Percentiles rank a stretch among this genome's conserved stretches.
Conservation (phyloP, 139 green algal genomes). For the Tetradesmus obliquus region DNA sequence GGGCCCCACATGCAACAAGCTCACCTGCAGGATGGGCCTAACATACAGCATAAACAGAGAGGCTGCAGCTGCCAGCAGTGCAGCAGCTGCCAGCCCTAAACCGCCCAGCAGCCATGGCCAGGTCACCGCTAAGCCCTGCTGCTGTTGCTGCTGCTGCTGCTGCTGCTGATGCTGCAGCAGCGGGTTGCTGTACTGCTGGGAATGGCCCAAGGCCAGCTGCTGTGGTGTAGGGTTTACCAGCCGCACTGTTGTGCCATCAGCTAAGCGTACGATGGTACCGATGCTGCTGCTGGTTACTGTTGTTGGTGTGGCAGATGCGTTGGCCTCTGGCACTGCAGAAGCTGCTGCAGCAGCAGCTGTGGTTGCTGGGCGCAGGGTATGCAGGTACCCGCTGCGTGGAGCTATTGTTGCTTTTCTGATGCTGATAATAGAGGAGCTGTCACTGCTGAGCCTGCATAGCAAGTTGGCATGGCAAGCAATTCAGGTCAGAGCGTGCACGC, state of each 20-base stretch:
- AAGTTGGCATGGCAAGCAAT: not conserved
- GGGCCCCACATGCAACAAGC: not conserved
- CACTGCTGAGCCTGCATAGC: not conserved
- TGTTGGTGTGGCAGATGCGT: not conserved
- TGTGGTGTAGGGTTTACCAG: conserved; percentile 17
- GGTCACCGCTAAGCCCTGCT: not conserved
- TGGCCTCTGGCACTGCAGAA: not conserved
- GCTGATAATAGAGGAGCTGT: not conserved
- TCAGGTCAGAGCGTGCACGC: no score
- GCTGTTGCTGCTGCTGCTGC: not conserved
- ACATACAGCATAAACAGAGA: conserved; percentile 32
- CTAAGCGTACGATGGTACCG: not conserved
- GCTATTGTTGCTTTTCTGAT: not conserved
- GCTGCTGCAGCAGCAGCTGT: conserved; percentile 11
- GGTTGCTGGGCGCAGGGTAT: not conserved
- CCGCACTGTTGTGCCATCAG: not conserved
- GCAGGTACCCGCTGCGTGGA: not conserved
- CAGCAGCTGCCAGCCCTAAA: not conserved
- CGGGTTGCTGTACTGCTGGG: not conserved
- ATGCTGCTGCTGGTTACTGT: not conserved
- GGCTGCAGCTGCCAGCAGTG: conserved; percentile 7
- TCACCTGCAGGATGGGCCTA: conserved; percentile 19
- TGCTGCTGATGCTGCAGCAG: not conserved
- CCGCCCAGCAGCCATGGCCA: not conserved
- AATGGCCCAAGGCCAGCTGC: not conserved